A percentile compares a stretch with the other conserved stretches of the same genome.
phyloP scores from a whole-genome alignment of 139 green algal genomes.

The Micractinium sp. region DNA sequence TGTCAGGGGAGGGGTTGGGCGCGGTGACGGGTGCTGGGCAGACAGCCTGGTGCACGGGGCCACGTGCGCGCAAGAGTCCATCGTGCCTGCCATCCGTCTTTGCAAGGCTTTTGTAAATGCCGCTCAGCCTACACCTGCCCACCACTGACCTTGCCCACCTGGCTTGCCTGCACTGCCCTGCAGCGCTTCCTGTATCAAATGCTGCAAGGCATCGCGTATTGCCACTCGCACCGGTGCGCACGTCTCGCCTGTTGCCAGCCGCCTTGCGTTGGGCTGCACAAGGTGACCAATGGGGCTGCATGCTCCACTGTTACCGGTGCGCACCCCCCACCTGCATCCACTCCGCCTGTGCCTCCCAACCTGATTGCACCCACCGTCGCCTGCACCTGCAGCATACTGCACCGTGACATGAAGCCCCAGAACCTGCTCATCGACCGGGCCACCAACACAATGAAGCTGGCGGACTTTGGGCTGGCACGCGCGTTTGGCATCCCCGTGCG shows the following conservation, averaged over 20 bases:
- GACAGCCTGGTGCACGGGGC: too few species aligned
- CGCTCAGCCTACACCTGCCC: not conserved
- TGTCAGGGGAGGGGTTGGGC: too few species aligned
- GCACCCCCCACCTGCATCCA: too few species aligned
- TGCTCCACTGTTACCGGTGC: too few species aligned
- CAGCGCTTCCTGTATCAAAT: slow-evolving; percentile 97
- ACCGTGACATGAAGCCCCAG: slow-evolving; percentile 97
- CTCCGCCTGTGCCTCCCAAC: too few species aligned
- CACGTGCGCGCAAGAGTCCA: too few species aligned
- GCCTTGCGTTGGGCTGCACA: not conserved
- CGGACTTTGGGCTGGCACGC: slow-evolving; percentile 97
- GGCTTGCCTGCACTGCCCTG: not conserved
- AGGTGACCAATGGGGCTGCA: not conserved
- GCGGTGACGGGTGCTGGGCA: too few species aligned
- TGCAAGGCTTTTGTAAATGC: too few species aligned
- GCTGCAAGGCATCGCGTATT: slow-evolving; percentile 91
- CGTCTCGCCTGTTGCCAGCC: not conserved
- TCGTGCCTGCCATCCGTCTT: too few species aligned
- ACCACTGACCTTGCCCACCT: not conserved
- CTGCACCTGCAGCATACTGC: slow-evolving; percentile 73
- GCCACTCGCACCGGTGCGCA: slow-evolving; percentile 82
- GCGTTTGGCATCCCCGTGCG: slow-evolving; percentile 97
- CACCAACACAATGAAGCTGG: slow-evolving; percentile 93
- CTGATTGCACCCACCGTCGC: too few species aligned
- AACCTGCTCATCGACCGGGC: slow-evolving; percentile 95